Conservation (phyloP, 768 basidiomycete species). For the Galerina sulciceps region DNA sequence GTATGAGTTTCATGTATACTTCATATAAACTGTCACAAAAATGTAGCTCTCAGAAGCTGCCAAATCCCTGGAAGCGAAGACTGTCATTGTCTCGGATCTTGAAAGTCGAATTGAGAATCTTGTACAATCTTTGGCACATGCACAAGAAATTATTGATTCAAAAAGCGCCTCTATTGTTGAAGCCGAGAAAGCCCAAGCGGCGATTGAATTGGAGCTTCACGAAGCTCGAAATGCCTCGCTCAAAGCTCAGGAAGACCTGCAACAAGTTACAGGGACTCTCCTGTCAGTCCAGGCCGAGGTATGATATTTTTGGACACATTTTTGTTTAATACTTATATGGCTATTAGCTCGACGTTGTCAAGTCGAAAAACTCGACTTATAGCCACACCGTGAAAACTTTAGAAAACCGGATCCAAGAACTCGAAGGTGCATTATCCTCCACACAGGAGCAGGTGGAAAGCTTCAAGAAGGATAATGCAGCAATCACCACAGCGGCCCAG, state of each 20-base stretch:
- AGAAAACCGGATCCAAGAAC: conserved; percentile 49
- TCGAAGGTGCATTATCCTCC: conserved; percentile 54
- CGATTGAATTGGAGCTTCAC: conserved; percentile 52
- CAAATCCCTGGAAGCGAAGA: conserved; percentile 58
- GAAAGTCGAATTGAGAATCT: conserved; percentile 56
- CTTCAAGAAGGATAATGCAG: conserved; percentile 49
- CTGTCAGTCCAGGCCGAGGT: conserved; percentile 56
- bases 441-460: conserved; percentile 58
- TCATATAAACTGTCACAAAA: not conserved
- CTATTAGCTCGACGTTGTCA: conserved; percentile 56
- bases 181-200: conserved; percentile 51
- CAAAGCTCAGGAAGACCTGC: conserved; percentile 34
- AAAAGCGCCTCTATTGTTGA: conserved; percentile 48
- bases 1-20: not conserved
- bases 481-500: conserved; percentile 46
- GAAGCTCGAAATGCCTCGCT: conserved; percentile 46
- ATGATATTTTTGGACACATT: conserved; percentile 17
- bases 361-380: conserved; percentile 43
- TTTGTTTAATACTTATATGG: conserved; percentile 4
- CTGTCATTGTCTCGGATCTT: conserved; percentile 50
- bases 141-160: conserved; percentile 50
- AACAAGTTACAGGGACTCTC: conserved; percentile 39
- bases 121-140: conserved; percentile 48
- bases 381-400: conserved; percentile 50
- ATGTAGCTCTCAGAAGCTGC: conserved; percentile 63